A percentile compares a stretch with the other conserved stretches of the same genome.
Conservation (phyloP, 1,284 basidiomycete genomes). For the Wolfiporia cocos region DNA sequence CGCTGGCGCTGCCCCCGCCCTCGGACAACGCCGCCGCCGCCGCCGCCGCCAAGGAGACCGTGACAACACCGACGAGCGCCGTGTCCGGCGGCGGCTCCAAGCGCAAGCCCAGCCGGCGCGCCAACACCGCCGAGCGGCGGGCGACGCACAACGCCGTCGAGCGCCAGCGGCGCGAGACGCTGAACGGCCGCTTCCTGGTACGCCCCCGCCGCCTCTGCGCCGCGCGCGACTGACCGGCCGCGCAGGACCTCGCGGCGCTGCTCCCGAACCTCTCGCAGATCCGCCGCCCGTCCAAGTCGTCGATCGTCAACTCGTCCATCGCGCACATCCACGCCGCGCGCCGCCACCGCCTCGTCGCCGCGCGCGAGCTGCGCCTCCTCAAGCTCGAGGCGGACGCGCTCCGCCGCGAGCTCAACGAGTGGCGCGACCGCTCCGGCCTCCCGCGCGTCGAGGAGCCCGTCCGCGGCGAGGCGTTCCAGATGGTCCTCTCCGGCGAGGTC, state of each 20-base stretch:
- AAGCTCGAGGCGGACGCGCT: constrained; percentile 77
- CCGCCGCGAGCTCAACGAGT: constrained; percentile 81
- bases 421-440: constrained; percentile 71
- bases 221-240: constrained; percentile 1
- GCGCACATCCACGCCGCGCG: constrained; percentile 79
- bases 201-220: constrained; percentile 8
- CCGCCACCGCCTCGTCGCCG: constrained; percentile 71
- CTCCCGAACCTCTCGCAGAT: constrained; percentile 87
- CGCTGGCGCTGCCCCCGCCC: constrained; percentile 30
- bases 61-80: constrained; percentile 6
- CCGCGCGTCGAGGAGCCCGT: constrained; percentile 65
- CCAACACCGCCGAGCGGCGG: constrained; percentile 90
- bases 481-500: constrained; percentile 63
- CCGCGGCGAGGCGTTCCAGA: constrained; percentile 60
- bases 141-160: constrained; percentile 95
- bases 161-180: constrained; percentile 83
- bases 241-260: constrained; percentile 79
- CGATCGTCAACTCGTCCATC: constrained; percentile 91
- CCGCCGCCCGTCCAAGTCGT: constrained; percentile 88
- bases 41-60: too few species aligned
- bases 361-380: constrained; percentile 70
- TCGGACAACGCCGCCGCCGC: constrained; percentile 24
- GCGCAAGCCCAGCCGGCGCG: constrained; percentile 75
- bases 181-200: constrained; percentile 86
- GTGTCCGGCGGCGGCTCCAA: constrained; percentile 34